Percentiles rank a stretch among this genome's conserved stretches.
Conservation (phyloP, 75 land plant genomes). For the Cryptomeria japonica region DNA sequence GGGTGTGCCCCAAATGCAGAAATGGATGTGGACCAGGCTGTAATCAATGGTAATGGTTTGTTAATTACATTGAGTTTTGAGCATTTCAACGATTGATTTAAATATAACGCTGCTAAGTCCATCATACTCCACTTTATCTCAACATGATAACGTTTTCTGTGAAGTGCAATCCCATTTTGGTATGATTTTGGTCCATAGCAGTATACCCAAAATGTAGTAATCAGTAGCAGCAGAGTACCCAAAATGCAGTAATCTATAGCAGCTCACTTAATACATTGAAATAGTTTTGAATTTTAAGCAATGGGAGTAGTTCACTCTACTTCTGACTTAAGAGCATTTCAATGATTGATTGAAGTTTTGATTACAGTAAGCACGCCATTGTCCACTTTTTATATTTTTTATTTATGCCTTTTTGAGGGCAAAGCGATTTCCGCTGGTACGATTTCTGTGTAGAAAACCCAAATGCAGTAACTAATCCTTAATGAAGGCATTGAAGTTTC, state of each 20-base stretch:
- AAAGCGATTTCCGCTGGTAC: neutral
- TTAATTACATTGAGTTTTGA: neutral
- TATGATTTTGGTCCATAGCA: neutral
- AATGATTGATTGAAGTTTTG: neutral
- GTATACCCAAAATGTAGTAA: neutral
- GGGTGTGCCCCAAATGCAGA: constrained; percentile 54
- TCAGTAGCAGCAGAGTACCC: neutral
- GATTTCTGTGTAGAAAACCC: neutral
- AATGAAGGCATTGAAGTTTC: neutral
- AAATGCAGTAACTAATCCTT: neutral
- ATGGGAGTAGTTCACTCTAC: neutral
- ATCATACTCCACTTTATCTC: neutral
- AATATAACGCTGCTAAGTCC: neutral
- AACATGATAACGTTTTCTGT: neutral
- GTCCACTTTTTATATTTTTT: neutral
- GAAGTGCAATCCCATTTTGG: neutral
- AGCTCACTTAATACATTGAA: neutral
- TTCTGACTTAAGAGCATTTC: neutral
- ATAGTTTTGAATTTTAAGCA: neutral
- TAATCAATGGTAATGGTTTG: constrained; percentile 29
- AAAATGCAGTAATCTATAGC: neutral
- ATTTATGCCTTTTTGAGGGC: neutral
- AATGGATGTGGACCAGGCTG: constrained; percentile 55
- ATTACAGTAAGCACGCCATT: neutral
- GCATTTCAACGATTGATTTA: neutral